Percentiles rank a stretch among this genome's conserved stretches.
Conservation (phyloP, 2,329 filamentous ascomycete genomes). For the Lasiodiplodia sp. region DNA sequence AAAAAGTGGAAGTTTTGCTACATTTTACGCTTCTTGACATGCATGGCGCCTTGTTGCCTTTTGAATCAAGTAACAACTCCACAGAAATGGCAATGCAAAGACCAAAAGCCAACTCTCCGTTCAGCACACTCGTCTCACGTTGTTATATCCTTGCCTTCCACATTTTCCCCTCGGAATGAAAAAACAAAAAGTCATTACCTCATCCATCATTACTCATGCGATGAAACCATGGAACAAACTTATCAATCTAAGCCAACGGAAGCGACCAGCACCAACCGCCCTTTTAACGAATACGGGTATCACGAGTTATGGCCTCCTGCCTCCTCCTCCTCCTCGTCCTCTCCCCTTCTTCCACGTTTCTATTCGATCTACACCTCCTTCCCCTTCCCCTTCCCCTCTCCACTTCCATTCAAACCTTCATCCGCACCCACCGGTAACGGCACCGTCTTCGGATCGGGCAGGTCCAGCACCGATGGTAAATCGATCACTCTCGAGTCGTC, state of each 20-base stretch:
- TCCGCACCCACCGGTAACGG: conserved; percentile 31
- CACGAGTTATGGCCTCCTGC: not conserved
- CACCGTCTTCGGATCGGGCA: conserved; percentile 42
- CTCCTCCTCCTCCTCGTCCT: not conserved
- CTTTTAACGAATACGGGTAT: conserved; percentile 1
- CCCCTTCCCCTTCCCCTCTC: not conserved
- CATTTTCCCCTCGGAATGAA: no score
- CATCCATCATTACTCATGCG: not conserved
- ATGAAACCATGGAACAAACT: not conserved
- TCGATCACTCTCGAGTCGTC: conserved; percentile 40
- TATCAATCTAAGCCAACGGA: conserved; percentile 15
- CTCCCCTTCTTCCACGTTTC: not conserved
- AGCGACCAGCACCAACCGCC: conserved; percentile 5
- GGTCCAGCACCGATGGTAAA: conserved; percentile 45
- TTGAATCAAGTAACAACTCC: not conserved
- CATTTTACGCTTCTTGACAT: not conserved
- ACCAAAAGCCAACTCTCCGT: not conserved
- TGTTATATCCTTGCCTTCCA: not conserved
- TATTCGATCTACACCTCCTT: not conserved
- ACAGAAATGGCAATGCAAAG: not conserved
- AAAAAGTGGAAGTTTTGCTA: not conserved
- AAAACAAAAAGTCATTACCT: not conserved
- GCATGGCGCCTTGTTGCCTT: not conserved
- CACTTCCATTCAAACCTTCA: not conserved
- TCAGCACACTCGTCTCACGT: not conserved